Percentiles rank a stretch among this genome's conserved stretches.
phyloP scores from a whole-genome alignment of 177 flowering plant species.

The Vitis hybrid region DNA sequence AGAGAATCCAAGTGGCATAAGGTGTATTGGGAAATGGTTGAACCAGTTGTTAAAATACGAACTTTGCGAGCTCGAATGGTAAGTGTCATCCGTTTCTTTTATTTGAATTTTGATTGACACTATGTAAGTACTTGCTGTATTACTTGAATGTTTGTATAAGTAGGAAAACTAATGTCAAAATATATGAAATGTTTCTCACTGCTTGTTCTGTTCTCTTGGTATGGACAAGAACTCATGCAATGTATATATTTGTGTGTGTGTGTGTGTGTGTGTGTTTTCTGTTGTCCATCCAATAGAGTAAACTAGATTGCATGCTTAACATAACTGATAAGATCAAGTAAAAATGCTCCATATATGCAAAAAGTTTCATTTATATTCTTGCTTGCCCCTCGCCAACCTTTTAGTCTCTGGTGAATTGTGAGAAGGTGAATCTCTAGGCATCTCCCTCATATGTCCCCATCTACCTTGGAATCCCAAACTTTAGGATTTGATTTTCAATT shows the following conservation, averaged over 20 bases:
- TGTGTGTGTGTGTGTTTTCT: too few relatives aligned
- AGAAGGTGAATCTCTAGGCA: background rate
- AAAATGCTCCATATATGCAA: too few relatives aligned
- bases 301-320: too few relatives aligned
- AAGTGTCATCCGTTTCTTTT: conserved; percentile 24
- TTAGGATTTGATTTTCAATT: background rate
- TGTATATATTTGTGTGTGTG: too few relatives aligned
- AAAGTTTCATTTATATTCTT: background rate
- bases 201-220: too few relatives aligned
- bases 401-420: conserved; percentile 1
- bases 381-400: background rate
- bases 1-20: conserved; percentile 74
- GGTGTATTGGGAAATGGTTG: conserved; percentile 86
- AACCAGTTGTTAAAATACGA: conserved; percentile 71
- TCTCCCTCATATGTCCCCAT: background rate
- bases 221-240: too few relatives aligned
- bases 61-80: conserved; percentile 93
- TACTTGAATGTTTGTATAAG: background rate
- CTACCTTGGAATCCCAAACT: background rate
- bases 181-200: background rate
- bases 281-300: too few relatives aligned
- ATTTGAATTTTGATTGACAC: background rate
- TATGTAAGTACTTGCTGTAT: background rate
- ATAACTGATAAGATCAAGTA: too few relatives aligned
- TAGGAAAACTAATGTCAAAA: background rate